Base-by-base conservation (phyloP, 768 basidiomycete species). In the Termitomyces titanicus region DNA sequence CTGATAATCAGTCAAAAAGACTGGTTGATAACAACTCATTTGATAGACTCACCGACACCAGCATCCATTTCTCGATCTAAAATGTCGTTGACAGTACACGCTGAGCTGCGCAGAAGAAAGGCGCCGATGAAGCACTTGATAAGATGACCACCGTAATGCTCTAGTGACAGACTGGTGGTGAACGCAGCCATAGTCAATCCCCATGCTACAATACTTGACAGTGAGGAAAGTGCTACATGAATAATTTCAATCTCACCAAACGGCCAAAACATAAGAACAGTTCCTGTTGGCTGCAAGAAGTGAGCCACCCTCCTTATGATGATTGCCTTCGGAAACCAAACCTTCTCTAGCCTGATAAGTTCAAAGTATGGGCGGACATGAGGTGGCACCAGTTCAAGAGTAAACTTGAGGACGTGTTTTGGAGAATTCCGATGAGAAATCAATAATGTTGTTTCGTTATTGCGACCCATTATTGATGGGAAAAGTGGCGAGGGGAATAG, bases 61-160 rank as follows among this genome's bases (percentile, higher is more conserved):
- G 75, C 78, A 61, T 83, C 81, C 61, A 81, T 69, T 22, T 79
- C 61, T 12, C 76, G 72, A 62, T 83, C 81, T 49, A 80, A 74
- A 17, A 83, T 81, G 55, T 83, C 81, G 55, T 83, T 82, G 31
- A 82, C 68, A 2, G 80, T 80, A 58, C 81, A 82, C 1, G 80
- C 81, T 2, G 80, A 79, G 51, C 76, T 68, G 34, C 76, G 74
- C 31, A 81, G 56, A 31, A 75, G 60, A 52, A 79, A 74, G 0
- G 79, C 76, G 3, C 70, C 71, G 31, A 77, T 48, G 2, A 76
- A 58, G 52, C 67, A 75, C 42, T 72, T 68, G 9, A 68, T 37
- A 10, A 79, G 60, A 45, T 68, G 54, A 9, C 59, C 27, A 24
- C 58, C 56, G 53, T 80, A 79, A 20, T 35, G 54, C 11, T 61